phyloP scores from a whole-genome alignment of 2,329 filamentous ascomycete species.

The Sarocladiaceae sp. region DNA sequence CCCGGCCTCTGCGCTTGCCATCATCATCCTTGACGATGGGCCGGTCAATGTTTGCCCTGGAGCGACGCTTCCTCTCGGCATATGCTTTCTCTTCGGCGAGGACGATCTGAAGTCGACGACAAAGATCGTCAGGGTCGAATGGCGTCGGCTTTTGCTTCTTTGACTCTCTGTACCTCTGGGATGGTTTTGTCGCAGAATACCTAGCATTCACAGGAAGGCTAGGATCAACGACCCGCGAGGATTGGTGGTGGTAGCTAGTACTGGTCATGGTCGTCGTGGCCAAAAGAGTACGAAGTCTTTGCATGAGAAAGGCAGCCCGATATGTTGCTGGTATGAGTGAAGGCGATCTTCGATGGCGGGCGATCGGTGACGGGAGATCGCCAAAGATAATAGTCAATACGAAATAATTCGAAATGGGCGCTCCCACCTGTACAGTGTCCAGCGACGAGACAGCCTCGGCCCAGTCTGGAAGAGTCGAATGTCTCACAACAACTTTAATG shows the following conservation, averaged over 20 bases:
- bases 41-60: constrained; percentile 7
- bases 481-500: constrained; percentile 1
- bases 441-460: too few relatives aligned
- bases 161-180: neutral
- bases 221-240: neutral
- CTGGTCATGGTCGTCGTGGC: constrained; percentile 1
- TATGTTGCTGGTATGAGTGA: neutral
- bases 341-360: neutral
- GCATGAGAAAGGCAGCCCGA: too few relatives aligned
- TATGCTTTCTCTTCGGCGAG: constrained; percentile 44
- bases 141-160: constrained; percentile 18
- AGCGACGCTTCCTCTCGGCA: constrained; percentile 26
- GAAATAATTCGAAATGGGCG: too few relatives aligned
- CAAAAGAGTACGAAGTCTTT: neutral
- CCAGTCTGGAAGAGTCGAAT: neutral
- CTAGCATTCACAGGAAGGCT: neutral
- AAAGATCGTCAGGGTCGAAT: constrained; percentile 53
- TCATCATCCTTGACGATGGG: constrained; percentile 15
- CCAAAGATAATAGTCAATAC: neutral
- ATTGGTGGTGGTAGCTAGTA: neutral
- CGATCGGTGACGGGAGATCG: constrained; percentile 5
- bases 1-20: constrained; percentile 19
- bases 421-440: too few relatives aligned
- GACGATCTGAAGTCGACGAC: constrained; percentile 46
- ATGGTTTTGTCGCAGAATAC: constrained; percentile 5